phyloP scores from a whole-genome alignment of 495 filamentous ascomycete genomes.

The Penicillium tannophilum region DNA sequence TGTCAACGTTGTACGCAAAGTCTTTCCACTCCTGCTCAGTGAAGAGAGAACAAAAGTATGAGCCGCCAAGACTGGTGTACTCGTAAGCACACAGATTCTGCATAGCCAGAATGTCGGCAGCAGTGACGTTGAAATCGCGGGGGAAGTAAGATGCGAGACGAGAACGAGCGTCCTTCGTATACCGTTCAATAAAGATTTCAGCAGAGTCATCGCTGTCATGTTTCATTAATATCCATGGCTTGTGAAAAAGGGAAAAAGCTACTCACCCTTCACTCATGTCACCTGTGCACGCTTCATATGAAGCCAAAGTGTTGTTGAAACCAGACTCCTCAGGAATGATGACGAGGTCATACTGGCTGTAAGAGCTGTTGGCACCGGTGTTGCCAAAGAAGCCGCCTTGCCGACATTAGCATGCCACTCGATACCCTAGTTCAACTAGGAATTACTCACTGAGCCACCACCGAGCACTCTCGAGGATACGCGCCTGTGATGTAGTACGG shows the following conservation, averaged over 20 bases:
- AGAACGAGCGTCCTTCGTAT: slow-evolving; percentile 19
- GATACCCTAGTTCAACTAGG: background rate
- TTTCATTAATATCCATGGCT: background rate
- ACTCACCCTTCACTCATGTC: slow-evolving; percentile 4
- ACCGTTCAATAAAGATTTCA: slow-evolving; percentile 17
- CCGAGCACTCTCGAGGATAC: slow-evolving; percentile 51
- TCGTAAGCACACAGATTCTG: slow-evolving; percentile 48
- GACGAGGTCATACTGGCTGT: slow-evolving; percentile 43
- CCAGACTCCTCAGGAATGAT: slow-evolving; percentile 50
- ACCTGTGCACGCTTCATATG: slow-evolving; percentile 37
- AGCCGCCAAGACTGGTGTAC: slow-evolving; percentile 31
- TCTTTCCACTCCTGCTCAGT: slow-evolving; percentile 60
- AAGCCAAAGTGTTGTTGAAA: slow-evolving; percentile 54
- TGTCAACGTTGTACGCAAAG: slow-evolving; percentile 58
- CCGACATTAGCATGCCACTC: background rate
- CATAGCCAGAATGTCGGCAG: slow-evolving; percentile 56
- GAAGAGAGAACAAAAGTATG: slow-evolving; percentile 57
- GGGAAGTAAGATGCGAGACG: slow-evolving; percentile 31
- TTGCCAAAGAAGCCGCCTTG: slow-evolving; percentile 43
- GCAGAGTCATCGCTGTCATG: background rate
- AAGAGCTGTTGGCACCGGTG: slow-evolving; percentile 39
- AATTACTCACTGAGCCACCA: slow-evolving; percentile 39
- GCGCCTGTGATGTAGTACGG: slow-evolving; percentile 51
- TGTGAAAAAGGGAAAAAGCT: background rate
- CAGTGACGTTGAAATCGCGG: slow-evolving; percentile 48